phyloP scores from a whole-genome alignment of 768 basidiomycete species.

The Fistulinella prunicolor region DNA sequence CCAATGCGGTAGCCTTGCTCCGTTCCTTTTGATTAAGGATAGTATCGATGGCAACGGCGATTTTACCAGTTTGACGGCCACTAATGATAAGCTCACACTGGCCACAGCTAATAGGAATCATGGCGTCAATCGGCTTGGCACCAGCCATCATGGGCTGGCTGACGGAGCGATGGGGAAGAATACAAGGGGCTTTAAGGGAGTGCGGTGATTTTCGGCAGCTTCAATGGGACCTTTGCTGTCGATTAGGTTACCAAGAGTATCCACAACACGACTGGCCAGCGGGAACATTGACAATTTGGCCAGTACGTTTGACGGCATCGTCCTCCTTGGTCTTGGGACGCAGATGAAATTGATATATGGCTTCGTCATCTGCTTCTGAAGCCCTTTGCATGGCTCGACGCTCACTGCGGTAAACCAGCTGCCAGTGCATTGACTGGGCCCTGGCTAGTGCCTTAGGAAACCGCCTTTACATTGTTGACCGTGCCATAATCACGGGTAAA shows the following conservation, averaged over 20 bases:
- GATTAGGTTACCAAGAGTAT: slow-evolving; percentile 99
- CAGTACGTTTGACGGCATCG: slow-evolving; percentile 99
- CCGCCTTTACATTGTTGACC: not conserved
- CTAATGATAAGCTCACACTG: slow-evolving; percentile 99
- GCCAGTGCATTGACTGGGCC: not conserved
- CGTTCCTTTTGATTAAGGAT: slow-evolving; percentile 99
- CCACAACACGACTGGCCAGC: slow-evolving; percentile 99
- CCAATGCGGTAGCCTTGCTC: slow-evolving; percentile 99
- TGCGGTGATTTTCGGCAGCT: slow-evolving; percentile 90
- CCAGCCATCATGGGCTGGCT: slow-evolving; percentile 99
- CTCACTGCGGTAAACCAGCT: not conserved
- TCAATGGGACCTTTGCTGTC: slow-evolving; percentile 99
- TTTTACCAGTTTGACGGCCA: slow-evolving; percentile 99
- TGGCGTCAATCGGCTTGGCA: slow-evolving; percentile 99
- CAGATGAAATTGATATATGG: not conserved
- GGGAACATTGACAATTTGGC: slow-evolving; percentile 99
- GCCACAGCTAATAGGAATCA: slow-evolving; percentile 99
- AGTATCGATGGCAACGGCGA: slow-evolving; percentile 98
- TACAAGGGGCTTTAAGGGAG: slow-evolving; percentile 99
- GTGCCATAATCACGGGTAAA: not conserved
- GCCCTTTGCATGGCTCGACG: not conserved
- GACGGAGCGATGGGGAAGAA: slow-evolving; percentile 98
- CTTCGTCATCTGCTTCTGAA: not conserved
- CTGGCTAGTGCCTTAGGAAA: not conserved
- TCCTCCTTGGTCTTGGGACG: slow-evolving; percentile 73